Evolutionary conservation across 2,329 filamentous ascomycete species (phyloP).

Genomic region (Tolypocladium endophyticum): DNA sequence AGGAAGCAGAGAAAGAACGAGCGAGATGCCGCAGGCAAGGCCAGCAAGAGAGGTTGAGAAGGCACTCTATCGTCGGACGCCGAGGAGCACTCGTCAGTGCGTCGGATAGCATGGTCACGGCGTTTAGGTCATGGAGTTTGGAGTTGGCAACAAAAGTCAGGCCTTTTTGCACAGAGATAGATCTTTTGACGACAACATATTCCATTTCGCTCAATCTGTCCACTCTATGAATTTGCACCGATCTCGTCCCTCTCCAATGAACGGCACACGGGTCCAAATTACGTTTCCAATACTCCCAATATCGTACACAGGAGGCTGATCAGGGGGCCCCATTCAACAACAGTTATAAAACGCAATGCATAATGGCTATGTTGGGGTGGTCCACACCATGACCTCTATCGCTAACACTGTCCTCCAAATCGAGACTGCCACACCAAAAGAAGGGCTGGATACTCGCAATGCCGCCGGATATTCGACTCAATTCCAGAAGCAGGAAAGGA

Average conservation of each 20-base stretch:
- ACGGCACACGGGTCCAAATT: conserved; percentile 9
- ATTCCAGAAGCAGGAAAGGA: neutral
- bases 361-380: neutral
- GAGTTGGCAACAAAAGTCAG: conserved; percentile 13
- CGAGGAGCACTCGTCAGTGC: neutral
- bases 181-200: neutral
- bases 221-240: conserved; percentile 5
- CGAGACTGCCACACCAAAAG: neutral
- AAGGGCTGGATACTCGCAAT: neutral
- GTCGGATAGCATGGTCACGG: conserved; percentile 5
- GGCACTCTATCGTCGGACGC: neutral
- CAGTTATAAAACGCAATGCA: neutral
- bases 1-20: conserved; percentile 58
- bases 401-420: neutral
- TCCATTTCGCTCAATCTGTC: conserved; percentile 4
- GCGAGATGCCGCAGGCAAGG: conserved; percentile 26
- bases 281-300: conserved; percentile 7
- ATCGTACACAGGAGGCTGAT: conserved; percentile 10
- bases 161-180: conserved; percentile 1
- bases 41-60: conserved; percentile 11
- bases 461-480: neutral
- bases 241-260: conserved; percentile 8
- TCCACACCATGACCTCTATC: neutral
- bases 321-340: neutral
- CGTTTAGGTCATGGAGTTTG: conserved; percentile 19